Evolutionary conservation across 805 yeast species (phyloP).

Genomic region (Candida cerambycidarum): DNA sequence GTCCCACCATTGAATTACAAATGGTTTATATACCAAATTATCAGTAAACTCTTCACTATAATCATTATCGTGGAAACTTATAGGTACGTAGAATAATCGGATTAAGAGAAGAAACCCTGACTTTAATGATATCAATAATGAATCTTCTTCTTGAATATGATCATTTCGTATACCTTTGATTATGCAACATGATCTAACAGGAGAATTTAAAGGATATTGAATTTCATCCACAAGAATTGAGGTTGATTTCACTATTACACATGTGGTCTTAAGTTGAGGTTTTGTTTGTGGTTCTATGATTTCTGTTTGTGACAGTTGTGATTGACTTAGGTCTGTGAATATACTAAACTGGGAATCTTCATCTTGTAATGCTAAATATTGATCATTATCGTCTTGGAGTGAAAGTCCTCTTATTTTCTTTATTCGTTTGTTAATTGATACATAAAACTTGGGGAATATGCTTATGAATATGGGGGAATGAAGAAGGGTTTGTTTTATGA

Average conservation of each 20-base stretch:
- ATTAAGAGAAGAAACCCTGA: conserved; percentile 43
- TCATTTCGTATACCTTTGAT: conserved; percentile 22
- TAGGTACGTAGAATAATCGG: conserved; percentile 38
- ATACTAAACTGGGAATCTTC: conserved; percentile 41
- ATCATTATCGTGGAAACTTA: conserved; percentile 26
- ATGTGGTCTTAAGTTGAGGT: not conserved
- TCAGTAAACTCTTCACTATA: conserved; percentile 15
- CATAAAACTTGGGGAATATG: conserved; percentile 34
- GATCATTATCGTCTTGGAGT: conserved; percentile 39
- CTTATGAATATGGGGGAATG: conserved; percentile 39
- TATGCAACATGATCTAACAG: conserved; percentile 31
- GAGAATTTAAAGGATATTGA: conserved; percentile 30
- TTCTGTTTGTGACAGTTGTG: not conserved
- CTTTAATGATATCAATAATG: conserved; percentile 36
- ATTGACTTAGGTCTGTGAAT: conserved; percentile 25
- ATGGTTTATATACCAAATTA: conserved; percentile 36
- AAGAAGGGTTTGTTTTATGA: conserved; percentile 37
- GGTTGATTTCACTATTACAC: conserved; percentile 29
- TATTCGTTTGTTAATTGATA: conserved; percentile 30
- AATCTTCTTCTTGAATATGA: conserved; percentile 31
- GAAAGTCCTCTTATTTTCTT: conserved; percentile 34
- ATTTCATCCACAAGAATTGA: conserved; percentile 32
- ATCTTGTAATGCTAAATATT: conserved; percentile 28
- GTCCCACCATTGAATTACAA: conserved; percentile 54
- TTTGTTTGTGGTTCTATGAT: not conserved